phyloP scores from a whole-genome alignment of 495 filamentous ascomycete genomes.

The Diplogelasinospora grovesii region DNA sequence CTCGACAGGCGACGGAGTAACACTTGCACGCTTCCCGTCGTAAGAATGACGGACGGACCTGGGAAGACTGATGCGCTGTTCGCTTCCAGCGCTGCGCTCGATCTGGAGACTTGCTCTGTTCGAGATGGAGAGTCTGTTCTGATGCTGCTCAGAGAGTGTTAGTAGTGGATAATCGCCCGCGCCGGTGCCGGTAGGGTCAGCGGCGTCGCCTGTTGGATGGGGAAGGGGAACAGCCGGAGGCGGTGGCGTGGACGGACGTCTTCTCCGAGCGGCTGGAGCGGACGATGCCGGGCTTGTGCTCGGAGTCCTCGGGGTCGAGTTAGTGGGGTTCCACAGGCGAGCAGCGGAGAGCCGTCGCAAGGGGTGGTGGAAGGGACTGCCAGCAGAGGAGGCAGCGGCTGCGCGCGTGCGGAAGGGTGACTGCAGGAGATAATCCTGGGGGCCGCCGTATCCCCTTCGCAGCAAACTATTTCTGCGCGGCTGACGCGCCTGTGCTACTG shows the following conservation, averaged over 20 bases:
- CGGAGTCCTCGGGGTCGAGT: constrained; percentile 50
- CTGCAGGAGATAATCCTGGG: constrained; percentile 27
- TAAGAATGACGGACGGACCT: constrained; percentile 43
- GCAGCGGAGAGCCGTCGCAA: constrained; percentile 35
- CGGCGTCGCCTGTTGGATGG: constrained; percentile 27
- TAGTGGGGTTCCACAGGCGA: constrained; percentile 59
- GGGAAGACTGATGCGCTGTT: constrained; percentile 63
- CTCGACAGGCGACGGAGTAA: constrained; percentile 25
- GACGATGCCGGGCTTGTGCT: constrained; percentile 20
- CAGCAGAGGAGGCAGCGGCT: constrained; percentile 11
- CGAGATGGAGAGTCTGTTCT: constrained; percentile 48
- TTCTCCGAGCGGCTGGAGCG: constrained; percentile 21
- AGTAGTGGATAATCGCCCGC: constrained; percentile 65
- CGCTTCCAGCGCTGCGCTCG: constrained; percentile 57
- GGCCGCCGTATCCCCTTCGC: constrained; percentile 34
- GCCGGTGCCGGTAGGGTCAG: constrained; percentile 27
- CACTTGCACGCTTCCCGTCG: constrained; percentile 40
- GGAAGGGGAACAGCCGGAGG: constrained; percentile 42
- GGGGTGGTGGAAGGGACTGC: constrained; percentile 18
- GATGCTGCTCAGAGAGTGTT: constrained; percentile 59
- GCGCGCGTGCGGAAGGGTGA: constrained; percentile 42
- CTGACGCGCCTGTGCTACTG: constrained; percentile 10
- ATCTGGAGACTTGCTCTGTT: constrained; percentile 54
- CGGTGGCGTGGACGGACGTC: constrained; percentile 40
- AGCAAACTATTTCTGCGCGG: constrained; percentile 27